Percentiles rank a stretch among this genome's conserved stretches.
Evolutionary conservation across 768 basidiomycete species (phyloP).

Genomic region (Gloeostereum incarnatum): DNA sequence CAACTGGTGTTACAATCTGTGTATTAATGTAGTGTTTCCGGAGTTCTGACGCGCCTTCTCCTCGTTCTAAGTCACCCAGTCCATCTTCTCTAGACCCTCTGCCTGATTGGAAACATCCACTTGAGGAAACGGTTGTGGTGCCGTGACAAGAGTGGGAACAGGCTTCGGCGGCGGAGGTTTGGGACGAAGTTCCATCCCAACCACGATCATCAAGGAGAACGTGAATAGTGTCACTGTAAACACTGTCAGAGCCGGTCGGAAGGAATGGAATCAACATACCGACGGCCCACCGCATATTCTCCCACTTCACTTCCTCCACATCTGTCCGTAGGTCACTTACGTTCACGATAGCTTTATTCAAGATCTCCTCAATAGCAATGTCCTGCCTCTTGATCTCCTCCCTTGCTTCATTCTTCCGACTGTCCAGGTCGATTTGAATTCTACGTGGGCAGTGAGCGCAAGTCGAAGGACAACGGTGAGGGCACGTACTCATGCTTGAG

Average conservation of each 20-base stretch:
- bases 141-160: slow-evolving; percentile 14
- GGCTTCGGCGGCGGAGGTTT: slow-evolving; percentile 23
- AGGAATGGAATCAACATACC: slow-evolving; percentile 30
- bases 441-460: slow-evolving; percentile 30
- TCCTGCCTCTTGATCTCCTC: slow-evolving; percentile 79
- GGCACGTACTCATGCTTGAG: slow-evolving; percentile 84
- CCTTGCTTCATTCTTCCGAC: slow-evolving; percentile 84
- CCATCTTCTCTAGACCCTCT: slow-evolving; percentile 22
- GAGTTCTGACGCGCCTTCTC: no score
- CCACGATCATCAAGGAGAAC: slow-evolving; percentile 61
- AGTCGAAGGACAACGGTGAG: slow-evolving; percentile 5
- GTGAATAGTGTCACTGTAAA: slow-evolving; percentile 47
- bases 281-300: slow-evolving; percentile 80
- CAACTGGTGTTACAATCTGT: slow-evolving; percentile 9
- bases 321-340: slow-evolving; percentile 73
- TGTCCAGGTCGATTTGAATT: slow-evolving; percentile 95
- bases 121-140: no score
- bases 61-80: slow-evolving; percentile 23
- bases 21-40: no score
- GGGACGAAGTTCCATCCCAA: slow-evolving; percentile 60
- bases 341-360: slow-evolving; percentile 65
- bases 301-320: slow-evolving; percentile 83
- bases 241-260: not conserved
- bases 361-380: slow-evolving; percentile 76
- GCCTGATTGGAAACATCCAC: no score